Percentiles rank a stretch among this genome's conserved stretches.
Conservation (phyloP, 495 filamentous ascomycete genomes). For the Penicillium lagena region DNA sequence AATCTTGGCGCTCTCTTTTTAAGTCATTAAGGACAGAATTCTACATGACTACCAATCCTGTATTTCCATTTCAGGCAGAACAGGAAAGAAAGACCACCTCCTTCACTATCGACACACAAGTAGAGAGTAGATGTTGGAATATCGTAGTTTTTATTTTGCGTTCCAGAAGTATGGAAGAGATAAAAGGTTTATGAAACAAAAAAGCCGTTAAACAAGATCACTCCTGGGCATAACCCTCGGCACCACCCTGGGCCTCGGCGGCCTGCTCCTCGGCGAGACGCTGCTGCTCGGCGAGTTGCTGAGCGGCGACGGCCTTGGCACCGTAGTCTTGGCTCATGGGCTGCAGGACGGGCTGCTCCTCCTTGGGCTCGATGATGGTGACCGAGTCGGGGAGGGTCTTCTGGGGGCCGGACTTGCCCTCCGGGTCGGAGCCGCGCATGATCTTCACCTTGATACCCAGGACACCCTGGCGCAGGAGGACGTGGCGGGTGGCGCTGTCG, state of each 20-base stretch:
- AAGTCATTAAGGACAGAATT: no score
- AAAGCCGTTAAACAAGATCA: slow-evolving; percentile 25
- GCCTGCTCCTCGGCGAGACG: slow-evolving; percentile 57
- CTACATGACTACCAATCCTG: no score
- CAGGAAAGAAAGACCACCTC: no score
- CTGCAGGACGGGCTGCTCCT: slow-evolving; percentile 88
- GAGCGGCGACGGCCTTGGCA: slow-evolving; percentile 84
- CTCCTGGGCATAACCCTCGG: slow-evolving; percentile 41
- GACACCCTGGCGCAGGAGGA: slow-evolving; percentile 98
- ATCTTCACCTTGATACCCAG: slow-evolving; percentile 99
- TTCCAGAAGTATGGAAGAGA: slow-evolving; percentile 13
- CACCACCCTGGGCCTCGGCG: slow-evolving; percentile 36
- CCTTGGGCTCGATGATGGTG: slow-evolving; percentile 99
- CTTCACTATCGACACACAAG: no score
- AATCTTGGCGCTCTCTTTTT: no score
- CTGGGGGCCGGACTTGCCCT: slow-evolving; percentile 95
- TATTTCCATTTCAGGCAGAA: no score
- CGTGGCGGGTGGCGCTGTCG: slow-evolving; percentile 95
- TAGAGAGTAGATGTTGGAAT: no score
- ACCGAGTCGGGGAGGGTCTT: slow-evolving; percentile 97
- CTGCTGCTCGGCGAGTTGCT: slow-evolving; percentile 74
- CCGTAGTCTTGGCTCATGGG: slow-evolving; percentile 97
- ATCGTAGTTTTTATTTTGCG: no score
- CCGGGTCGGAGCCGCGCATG: slow-evolving; percentile 99
- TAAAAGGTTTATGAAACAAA: slow-evolving; percentile 22